These are phyloP conservation scores for Sphagnum magellanicum DNA, from an alignment of 228 moss, liverwort and hornwort genomes.

Conservation along the genomic window DNA sequence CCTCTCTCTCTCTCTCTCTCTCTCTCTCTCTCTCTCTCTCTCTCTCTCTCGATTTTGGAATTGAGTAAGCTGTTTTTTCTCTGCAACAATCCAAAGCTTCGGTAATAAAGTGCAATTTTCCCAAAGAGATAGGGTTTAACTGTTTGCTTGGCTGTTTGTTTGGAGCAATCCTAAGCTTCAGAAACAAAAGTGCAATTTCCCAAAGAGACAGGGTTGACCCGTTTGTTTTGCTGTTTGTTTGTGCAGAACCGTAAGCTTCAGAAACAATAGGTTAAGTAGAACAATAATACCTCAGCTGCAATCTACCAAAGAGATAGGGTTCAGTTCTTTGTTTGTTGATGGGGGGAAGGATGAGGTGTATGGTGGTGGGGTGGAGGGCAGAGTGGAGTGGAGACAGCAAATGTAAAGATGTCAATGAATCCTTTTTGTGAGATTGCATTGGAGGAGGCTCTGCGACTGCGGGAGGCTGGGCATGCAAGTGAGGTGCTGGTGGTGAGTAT, in stretches of 20 bases:
- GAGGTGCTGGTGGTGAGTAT: slow-evolving; percentile 93
- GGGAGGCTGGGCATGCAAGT: slow-evolving; percentile 78
- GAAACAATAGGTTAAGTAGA: no score
- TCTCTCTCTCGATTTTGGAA: not conserved
- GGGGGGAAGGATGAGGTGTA: not conserved
- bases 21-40: no score
- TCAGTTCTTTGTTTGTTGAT: not conserved
- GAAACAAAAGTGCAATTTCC: no score
- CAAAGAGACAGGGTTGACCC: no score
- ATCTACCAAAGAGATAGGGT: not conserved
- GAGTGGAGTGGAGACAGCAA: slow-evolving; percentile 95
- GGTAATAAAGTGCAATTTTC: not conserved
- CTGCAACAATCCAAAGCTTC: not conserved
- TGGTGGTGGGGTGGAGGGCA: slow-evolving; percentile 7
- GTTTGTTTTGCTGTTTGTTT: no score
- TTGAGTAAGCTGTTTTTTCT: not conserved
- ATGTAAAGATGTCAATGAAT: slow-evolving; percentile 98
- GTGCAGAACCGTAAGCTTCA: no score
- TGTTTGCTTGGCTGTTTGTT: not conserved
- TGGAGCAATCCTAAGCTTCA: not conserved
- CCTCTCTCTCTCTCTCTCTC: not conserved
- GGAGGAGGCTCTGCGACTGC: slow-evolving; percentile 85
- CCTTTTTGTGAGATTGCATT: slow-evolving; percentile 93
- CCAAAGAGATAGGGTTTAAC: not conserved
- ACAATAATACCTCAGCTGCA: no score